phyloP scores from a whole-genome alignment of 139 green algal species.

The Chlorella sp. region DNA sequence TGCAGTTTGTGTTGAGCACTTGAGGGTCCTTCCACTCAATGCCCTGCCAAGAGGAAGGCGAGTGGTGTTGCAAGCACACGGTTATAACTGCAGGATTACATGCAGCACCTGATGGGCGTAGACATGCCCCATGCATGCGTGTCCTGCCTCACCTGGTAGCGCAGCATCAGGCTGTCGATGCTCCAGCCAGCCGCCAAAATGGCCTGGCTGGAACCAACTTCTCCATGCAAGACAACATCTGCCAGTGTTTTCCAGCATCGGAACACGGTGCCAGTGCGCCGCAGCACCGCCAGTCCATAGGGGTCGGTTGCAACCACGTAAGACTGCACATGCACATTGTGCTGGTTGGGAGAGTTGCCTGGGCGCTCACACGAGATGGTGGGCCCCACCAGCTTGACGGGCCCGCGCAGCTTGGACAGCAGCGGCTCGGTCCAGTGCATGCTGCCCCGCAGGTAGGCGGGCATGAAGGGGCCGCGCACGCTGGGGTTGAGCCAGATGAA shows the following conservation, averaged over 20 bases:
- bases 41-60: too few relatives aligned
- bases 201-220: constrained; percentile 50
- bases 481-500: constrained; percentile 63
- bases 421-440: constrained; percentile 54
- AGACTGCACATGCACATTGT: constrained; percentile 65
- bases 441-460: constrained; percentile 44
- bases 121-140: too few relatives aligned
- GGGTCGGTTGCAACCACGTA: constrained; percentile 59
- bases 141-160: constrained; percentile 65
- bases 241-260: constrained; percentile 44
- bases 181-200: constrained; percentile 57
- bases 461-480: constrained; percentile 59
- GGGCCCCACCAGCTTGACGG: constrained; percentile 62
- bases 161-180: constrained; percentile 63
- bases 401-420: constrained; percentile 34
- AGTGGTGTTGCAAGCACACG: too few relatives aligned
- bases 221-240: constrained; percentile 47
- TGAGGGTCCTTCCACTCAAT: too few relatives aligned
- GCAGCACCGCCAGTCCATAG: constrained; percentile 44
- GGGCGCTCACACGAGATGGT: too few relatives aligned
- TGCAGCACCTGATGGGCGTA: too few relatives aligned
- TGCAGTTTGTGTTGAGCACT: too few relatives aligned
- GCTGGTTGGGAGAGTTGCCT: too few relatives aligned
- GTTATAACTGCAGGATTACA: too few relatives aligned
- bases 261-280: constrained; percentile 43